These are phyloP conservation scores for Apiospora saccharicola DNA, from an alignment of 2,329 filamentous ascomycete genomes.

Conservation along the genomic window DNA sequence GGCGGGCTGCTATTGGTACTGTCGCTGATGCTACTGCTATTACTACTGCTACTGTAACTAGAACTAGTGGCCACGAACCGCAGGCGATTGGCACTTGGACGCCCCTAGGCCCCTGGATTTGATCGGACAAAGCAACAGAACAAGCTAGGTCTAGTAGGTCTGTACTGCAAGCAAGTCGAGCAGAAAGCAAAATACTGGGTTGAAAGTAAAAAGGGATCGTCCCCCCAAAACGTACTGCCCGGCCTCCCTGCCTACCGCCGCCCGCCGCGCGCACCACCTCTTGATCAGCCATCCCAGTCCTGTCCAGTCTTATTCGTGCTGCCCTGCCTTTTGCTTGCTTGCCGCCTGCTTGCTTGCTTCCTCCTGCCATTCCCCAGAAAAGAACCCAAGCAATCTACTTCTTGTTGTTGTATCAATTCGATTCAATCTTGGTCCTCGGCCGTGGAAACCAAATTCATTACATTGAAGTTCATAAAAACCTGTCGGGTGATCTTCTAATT, in stretches of 20 bases:
- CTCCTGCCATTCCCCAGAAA: conserved; percentile 16
- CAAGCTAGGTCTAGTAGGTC: background rate
- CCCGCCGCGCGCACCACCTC: background rate
- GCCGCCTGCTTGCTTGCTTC: background rate
- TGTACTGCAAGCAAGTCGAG: background rate
- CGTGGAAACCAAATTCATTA: background rate
- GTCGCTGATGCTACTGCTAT: conserved; percentile 5
- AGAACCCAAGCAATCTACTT: background rate
- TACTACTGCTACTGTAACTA: conserved; percentile 10
- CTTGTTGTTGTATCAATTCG: conserved; percentile 13
- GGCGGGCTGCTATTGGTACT: conserved; percentile 14
- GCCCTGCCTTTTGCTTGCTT: background rate
- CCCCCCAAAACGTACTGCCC: background rate
- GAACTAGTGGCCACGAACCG: conserved; percentile 18
- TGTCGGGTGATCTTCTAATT: conserved; percentile 14
- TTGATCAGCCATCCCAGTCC: background rate
- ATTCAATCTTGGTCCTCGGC: conserved; percentile 18
- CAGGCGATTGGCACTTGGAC: conserved; percentile 18
- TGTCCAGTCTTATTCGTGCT: background rate
- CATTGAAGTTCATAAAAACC: conserved; percentile 7
- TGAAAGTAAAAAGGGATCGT: conserved; percentile 19
- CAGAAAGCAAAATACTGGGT: conserved; percentile 4
- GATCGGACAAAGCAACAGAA: conserved; percentile 21
- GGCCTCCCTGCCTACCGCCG: background rate
- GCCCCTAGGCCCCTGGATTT: conserved; percentile 17